Conservation (phyloP, 2,329 filamentous ascomycete species). For the Aspergillus brunneoviolaceus region DNA sequence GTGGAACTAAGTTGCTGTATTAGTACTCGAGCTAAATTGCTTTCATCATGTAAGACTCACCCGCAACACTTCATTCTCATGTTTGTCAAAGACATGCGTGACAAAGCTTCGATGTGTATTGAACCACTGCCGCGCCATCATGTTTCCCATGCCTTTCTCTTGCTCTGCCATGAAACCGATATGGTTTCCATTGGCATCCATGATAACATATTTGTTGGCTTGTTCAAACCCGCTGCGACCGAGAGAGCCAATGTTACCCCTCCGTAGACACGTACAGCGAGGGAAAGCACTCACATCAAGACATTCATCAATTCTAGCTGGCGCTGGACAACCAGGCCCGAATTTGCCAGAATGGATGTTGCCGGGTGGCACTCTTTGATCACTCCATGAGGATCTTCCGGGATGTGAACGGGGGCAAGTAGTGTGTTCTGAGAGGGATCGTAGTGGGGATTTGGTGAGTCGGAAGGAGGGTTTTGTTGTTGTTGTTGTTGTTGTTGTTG, state of each 20-base stretch:
- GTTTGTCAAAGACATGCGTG: conserved; percentile 62
- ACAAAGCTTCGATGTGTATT: conserved; percentile 64
- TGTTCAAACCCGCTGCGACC: conserved; percentile 59
- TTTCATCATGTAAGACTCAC: conserved; percentile 26
- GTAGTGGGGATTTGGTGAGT: conserved; percentile 46
- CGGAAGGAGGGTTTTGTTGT: conserved; percentile 3
- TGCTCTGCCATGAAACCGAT: conserved; percentile 65
- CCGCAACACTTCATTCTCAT: conserved; percentile 60
- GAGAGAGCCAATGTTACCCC: conserved; percentile 2
- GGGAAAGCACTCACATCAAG: conserved; percentile 46
- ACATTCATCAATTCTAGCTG: conserved; percentile 67
- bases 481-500: too few relatives aligned
- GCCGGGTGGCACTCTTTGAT: conserved; percentile 61
- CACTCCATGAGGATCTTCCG: conserved; percentile 59
- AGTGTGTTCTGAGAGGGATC: conserved; percentile 49
- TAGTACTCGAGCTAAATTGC: background rate
- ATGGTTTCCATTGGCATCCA: conserved; percentile 63
- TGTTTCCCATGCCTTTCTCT: conserved; percentile 58
- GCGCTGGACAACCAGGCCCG: conserved; percentile 61
- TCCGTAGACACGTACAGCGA: background rate
- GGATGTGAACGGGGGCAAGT: conserved; percentile 60
- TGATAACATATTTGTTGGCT: conserved; percentile 65
- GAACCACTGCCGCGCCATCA: conserved; percentile 60
- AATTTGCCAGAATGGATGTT: conserved; percentile 58
- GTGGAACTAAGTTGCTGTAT: conserved; percentile 49